Conservation (phyloP, 2,329 filamentous ascomycete genomes). For the Ceratocystis diversiconidia region DNA sequence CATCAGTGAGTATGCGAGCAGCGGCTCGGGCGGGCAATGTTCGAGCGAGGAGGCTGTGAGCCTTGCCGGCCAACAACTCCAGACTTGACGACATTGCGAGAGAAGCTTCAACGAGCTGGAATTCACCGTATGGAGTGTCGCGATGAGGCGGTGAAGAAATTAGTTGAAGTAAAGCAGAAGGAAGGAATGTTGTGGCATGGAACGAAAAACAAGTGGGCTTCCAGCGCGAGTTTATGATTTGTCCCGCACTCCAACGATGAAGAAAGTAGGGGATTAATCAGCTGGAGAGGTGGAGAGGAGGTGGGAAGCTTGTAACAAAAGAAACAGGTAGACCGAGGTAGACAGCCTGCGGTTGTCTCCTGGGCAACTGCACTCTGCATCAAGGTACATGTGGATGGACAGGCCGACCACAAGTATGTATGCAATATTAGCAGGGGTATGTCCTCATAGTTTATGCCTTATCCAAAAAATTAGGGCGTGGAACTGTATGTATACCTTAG, state of each 20-base stretch:
- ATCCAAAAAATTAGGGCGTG: background rate
- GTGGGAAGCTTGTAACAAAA: conserved; percentile 21
- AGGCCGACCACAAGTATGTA: background rate
- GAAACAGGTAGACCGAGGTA: conserved; percentile 14
- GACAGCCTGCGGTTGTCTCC: background rate
- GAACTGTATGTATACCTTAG: background rate
- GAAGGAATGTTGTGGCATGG: background rate
- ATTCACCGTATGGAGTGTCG: background rate
- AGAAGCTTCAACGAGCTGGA: background rate
- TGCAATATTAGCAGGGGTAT: background rate
- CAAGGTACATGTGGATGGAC: background rate
- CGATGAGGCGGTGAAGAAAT: background rate
- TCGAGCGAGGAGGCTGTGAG: conserved; percentile 4
- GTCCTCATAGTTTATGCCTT: background rate
- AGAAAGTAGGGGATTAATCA: conserved; percentile 17
- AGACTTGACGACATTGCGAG: conserved; percentile 8
- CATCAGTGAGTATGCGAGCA: conserved; percentile 6
- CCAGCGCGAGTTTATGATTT: background rate
- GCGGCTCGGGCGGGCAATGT: background rate
- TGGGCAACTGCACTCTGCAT: background rate
- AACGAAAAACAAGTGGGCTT: background rate
- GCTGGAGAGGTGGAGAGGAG: conserved; percentile 18
- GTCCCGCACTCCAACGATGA: background rate
- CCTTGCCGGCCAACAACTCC: conserved; percentile 8
- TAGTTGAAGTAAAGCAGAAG: background rate